Percentiles rank a stretch among this genome's conserved stretches.
Conservation (phyloP, 2,329 filamentous ascomycete genomes). For the Aspergillus unguis region DNA sequence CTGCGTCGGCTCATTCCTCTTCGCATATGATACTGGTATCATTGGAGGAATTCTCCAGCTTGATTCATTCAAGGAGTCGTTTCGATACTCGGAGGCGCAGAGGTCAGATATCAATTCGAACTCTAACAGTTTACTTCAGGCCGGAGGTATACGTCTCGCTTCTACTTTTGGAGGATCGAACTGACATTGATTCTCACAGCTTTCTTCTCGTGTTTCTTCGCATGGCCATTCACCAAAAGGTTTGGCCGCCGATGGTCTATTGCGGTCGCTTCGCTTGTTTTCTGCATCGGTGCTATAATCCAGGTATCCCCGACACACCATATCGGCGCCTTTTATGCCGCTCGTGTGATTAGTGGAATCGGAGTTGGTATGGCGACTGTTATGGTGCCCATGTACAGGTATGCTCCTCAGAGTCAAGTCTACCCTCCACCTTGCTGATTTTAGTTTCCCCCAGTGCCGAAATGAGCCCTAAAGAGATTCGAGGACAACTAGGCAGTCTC, state of each 20-base stretch:
- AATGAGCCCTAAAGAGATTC: conserved; percentile 43
- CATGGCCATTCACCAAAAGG: conserved; percentile 46
- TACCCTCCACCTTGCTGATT: background rate
- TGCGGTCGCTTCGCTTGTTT: conserved; percentile 43
- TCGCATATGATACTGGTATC: conserved; percentile 35
- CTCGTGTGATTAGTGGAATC: conserved; percentile 46
- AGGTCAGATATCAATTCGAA: conserved; percentile 45
- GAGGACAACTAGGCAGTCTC: conserved; percentile 38
- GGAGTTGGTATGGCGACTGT: conserved; percentile 47
- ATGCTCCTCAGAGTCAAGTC: background rate
- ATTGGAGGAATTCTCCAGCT: conserved; percentile 46
- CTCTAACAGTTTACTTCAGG: conserved; percentile 49
- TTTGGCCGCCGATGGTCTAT: conserved; percentile 47
- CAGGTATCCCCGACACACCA: conserved; percentile 49
- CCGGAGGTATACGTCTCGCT: conserved; percentile 31
- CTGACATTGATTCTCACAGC: conserved; percentile 23
- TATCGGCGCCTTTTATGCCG: conserved; percentile 46
- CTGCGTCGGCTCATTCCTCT: conserved; percentile 23
- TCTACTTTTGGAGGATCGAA: too few relatives aligned
- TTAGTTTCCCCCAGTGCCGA: conserved; percentile 25
- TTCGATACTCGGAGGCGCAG: conserved; percentile 36
- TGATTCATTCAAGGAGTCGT: conserved; percentile 42
- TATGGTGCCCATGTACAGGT: conserved; percentile 40
- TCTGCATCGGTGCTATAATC: conserved; percentile 39
- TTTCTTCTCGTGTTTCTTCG: conserved; percentile 51